Conservation (phyloP, 2,329 filamentous ascomycete genomes). For the Periconia digitata region DNA sequence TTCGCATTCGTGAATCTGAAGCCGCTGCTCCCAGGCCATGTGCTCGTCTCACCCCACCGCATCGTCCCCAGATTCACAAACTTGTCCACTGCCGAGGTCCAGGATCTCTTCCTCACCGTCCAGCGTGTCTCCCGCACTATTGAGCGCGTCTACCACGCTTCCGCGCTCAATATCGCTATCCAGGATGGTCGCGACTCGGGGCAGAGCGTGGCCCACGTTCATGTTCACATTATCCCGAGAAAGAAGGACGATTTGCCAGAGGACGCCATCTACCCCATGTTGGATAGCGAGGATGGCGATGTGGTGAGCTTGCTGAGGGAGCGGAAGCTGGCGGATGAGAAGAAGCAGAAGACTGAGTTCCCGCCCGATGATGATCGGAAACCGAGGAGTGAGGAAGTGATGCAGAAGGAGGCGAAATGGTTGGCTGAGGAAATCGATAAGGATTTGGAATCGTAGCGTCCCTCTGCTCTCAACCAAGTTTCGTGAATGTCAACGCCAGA, state of each 20-base stretch:
- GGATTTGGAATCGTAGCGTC: conserved; percentile 23
- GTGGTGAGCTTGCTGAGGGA: conserved; percentile 66
- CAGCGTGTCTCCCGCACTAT: conserved; percentile 81
- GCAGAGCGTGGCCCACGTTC: conserved; percentile 91
- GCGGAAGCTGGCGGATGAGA: conserved; percentile 44
- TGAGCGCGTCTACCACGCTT: conserved; percentile 60
- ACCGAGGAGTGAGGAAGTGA: conserved; percentile 70
- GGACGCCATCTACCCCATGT: conserved; percentile 78
- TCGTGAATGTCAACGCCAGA: too few species aligned
- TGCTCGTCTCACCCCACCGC: conserved; percentile 79
- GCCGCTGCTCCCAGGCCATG: conserved; percentile 88
- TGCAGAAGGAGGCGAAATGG: conserved; percentile 74
- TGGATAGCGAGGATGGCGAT: conserved; percentile 85
- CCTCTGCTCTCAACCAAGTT: background rate
- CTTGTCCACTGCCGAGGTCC: conserved; percentile 70
- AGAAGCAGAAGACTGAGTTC: conserved; percentile 57
- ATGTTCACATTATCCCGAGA: conserved; percentile 87
- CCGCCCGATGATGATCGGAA: conserved; percentile 62
- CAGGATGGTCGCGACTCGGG: conserved; percentile 90
- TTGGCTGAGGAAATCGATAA: conserved; percentile 60
- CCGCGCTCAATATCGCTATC: conserved; percentile 89
- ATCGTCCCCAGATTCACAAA: conserved; percentile 73
- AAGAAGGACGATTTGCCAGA: conserved; percentile 60
- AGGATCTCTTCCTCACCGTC: conserved; percentile 84
- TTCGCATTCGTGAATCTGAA: conserved; percentile 96